phyloP scores from a whole-genome alignment of 768 basidiomycete species.

The Amyloporia xantha region DNA sequence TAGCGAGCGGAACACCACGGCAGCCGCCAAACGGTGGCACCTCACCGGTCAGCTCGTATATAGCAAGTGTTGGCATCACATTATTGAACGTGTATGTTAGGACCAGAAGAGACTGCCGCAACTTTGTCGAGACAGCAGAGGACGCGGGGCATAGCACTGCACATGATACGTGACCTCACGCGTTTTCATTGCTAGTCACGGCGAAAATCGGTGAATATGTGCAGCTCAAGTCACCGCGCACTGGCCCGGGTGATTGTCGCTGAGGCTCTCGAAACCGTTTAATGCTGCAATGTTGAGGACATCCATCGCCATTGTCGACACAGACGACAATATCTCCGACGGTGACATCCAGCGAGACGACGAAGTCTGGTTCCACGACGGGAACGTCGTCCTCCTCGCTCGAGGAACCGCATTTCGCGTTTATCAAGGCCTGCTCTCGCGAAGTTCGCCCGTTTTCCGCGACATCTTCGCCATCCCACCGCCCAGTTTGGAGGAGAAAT shows the following conservation, averaged over 20 bases:
- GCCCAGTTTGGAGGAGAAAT: background rate
- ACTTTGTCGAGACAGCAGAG: too few species aligned
- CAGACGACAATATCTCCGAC: background rate
- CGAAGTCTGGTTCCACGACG: slow-evolving; percentile 9
- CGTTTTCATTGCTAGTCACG: background rate
- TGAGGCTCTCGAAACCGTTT: background rate
- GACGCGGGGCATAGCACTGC: too few species aligned
- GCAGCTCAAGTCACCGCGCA: too few species aligned
- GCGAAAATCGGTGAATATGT: too few species aligned
- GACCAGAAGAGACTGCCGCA: too few species aligned
- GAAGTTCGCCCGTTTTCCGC: slow-evolving; percentile 8
- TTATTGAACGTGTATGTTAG: too few species aligned
- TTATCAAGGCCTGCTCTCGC: slow-evolving; percentile 9
- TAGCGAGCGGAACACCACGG: too few species aligned
- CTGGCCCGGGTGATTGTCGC: too few species aligned
- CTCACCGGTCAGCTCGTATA: too few species aligned
- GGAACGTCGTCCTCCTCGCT: slow-evolving; percentile 11
- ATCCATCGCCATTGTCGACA: background rate
- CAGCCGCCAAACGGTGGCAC: too few species aligned
- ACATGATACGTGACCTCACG: background rate
- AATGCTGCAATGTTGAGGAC: background rate
- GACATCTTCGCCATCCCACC: slow-evolving; percentile 9
- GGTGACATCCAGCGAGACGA: background rate
- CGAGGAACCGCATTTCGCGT: slow-evolving; percentile 3
- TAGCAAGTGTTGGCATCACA: too few species aligned